A percentile compares a stretch with the other conserved stretches of the same genome.
Evolutionary conservation across 2,329 filamentous ascomycete genomes (phyloP).

Genomic region (Ramularia endophylla): DNA sequence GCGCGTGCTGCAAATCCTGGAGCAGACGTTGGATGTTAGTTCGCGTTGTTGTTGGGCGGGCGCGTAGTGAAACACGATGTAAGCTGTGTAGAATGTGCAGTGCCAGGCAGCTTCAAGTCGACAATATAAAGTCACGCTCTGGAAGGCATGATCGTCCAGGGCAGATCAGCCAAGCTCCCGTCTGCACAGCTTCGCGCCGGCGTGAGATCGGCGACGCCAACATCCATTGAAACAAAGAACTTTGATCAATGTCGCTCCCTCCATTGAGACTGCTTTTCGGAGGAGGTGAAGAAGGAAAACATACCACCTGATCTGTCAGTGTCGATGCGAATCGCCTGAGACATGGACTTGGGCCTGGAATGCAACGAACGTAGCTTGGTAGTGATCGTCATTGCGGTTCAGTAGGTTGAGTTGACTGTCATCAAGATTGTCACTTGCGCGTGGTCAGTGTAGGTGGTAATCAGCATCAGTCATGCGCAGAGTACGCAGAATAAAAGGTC

Average conservation of each 20-base stretch:
- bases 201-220: too few relatives aligned
- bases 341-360: background rate
- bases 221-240: too few relatives aligned
- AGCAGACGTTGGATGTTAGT: background rate
- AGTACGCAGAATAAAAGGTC: too few relatives aligned
- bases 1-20: constrained; percentile 3
- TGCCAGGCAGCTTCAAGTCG: background rate
- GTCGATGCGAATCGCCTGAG: background rate
- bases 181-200: constrained; percentile 1
- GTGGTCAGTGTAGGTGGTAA: too few relatives aligned
- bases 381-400: background rate
- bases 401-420: too few relatives aligned
- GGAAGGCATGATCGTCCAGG: background rate
- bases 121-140: too few relatives aligned
- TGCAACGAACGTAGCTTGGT: background rate
- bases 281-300: background rate
- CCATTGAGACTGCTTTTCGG: background rate
- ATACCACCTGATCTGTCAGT: constrained; percentile 1
- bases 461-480: too few relatives aligned
- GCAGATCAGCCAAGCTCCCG: constrained; percentile 1
- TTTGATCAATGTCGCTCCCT: too few relatives aligned
- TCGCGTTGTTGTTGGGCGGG: too few relatives aligned
- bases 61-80: too few relatives aligned
- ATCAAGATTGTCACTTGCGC: too few relatives aligned
- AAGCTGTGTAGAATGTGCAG: background rate